Conservation (phyloP, 768 basidiomycete genomes). For the Pleurotus salmoneostramineus region DNA sequence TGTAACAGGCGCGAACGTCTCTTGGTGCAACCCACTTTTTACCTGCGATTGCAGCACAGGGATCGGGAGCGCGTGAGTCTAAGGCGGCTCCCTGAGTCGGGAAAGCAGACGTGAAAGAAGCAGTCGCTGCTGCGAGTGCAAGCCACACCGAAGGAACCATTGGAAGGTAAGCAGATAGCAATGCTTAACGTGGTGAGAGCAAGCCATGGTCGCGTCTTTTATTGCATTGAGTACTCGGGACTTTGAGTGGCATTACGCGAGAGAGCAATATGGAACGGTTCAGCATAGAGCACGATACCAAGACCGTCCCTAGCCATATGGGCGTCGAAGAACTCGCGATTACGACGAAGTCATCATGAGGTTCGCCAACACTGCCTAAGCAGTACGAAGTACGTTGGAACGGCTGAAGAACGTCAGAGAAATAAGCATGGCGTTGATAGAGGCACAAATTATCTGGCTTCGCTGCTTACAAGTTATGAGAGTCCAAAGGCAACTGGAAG, state of each 20-base stretch:
- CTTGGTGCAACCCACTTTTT: slow-evolving; percentile 52
- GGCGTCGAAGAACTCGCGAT: background rate
- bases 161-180: background rate
- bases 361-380: background rate
- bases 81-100: background rate
- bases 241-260: slow-evolving; percentile 1
- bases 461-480: no score
- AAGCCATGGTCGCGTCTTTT: no score
- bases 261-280: background rate
- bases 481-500: no score
- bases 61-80: slow-evolving; percentile 25
- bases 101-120: background rate
- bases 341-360: background rate
- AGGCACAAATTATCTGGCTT: no score
- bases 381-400: background rate
- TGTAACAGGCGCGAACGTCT: slow-evolving; percentile 48
- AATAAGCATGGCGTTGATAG: no score
- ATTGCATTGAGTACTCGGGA: background rate
- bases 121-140: background rate
- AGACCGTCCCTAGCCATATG: slow-evolving; percentile 6
- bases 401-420: no score
- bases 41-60: slow-evolving; percentile 49
- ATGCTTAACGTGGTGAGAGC: no score
- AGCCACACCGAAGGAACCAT: background rate
- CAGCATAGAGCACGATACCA: background rate